These are phyloP conservation scores for Fusarium haematococcum DNA, from an alignment of 2,329 filamentous ascomycete species.

Conservation along the genomic window DNA sequence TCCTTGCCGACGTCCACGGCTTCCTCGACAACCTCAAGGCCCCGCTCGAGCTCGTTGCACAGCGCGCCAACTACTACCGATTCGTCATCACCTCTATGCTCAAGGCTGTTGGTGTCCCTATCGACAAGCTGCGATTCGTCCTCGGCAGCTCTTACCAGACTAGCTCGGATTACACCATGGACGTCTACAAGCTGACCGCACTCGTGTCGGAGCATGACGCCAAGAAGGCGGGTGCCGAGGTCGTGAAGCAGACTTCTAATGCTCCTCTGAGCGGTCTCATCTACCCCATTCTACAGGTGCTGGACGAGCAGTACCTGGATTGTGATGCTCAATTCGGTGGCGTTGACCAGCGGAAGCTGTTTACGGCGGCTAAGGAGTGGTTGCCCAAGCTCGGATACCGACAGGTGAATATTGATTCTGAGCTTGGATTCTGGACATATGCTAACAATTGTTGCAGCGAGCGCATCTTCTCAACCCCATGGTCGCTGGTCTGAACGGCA, in stretches of 20 bases:
- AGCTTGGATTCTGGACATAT: neutral
- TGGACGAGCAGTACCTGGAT: slow-evolving; percentile 90
- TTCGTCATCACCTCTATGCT: slow-evolving; percentile 80
- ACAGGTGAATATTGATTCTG: slow-evolving; percentile 55
- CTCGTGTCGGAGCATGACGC: slow-evolving; percentile 83
- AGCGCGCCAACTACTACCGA: slow-evolving; percentile 86
- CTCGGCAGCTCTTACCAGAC: slow-evolving; percentile 87
- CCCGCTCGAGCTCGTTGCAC: slow-evolving; percentile 86
- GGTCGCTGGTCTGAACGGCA: slow-evolving; percentile 86
- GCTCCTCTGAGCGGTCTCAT: slow-evolving; percentile 68
- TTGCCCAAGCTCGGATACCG: slow-evolving; percentile 88
- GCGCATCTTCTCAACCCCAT: slow-evolving; percentile 72
- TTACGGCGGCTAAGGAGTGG: slow-evolving; percentile 85
- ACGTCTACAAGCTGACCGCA: slow-evolving; percentile 81
- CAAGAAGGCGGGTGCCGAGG: slow-evolving; percentile 90
- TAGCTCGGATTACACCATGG: slow-evolving; percentile 82
- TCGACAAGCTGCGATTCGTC: slow-evolving; percentile 84
- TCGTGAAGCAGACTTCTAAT: slow-evolving; percentile 92
- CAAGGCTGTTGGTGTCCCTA: slow-evolving; percentile 81
- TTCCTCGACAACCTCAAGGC: slow-evolving; percentile 89
- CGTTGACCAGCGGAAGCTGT: slow-evolving; percentile 89
- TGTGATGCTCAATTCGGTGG: slow-evolving; percentile 91
- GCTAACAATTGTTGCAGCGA: slow-evolving; percentile 44
- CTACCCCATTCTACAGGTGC: slow-evolving; percentile 75
- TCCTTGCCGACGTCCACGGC: slow-evolving; percentile 80